Conservation (phyloP, 1,284 basidiomycete species). For the Blastosporella zonata region DNA sequence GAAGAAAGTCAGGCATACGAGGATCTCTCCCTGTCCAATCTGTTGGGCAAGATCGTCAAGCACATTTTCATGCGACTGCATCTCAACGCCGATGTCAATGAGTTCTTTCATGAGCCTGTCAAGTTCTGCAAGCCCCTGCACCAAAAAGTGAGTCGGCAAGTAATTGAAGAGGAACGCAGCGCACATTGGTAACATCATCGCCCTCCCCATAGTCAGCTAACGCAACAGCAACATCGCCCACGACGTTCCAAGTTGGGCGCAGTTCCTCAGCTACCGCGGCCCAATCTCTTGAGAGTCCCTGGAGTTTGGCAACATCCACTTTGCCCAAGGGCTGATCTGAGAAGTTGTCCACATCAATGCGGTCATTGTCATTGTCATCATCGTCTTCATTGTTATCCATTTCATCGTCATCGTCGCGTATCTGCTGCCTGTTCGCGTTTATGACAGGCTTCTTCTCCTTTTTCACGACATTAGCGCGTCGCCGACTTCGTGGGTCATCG, state of each 20-base stretch:
- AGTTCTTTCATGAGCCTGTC: conserved; percentile 64
- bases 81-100: conserved; percentile 61
- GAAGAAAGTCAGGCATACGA: conserved; percentile 43
- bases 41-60: conserved; percentile 56
- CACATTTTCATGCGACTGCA: conserved; percentile 51
- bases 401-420: conserved; percentile 26
- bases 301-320: conserved; percentile 47
- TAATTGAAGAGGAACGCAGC: conserved; percentile 1
- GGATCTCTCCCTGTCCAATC: conserved; percentile 48
- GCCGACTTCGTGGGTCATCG: conserved; percentile 39
- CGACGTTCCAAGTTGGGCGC: conserved; percentile 42
- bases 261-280: conserved; percentile 44
- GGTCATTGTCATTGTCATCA: conserved; percentile 42
- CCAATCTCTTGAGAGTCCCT: conserved; percentile 62
- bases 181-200: conserved; percentile 51
- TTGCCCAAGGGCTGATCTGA: conserved; percentile 58
- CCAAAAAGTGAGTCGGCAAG: conserved; percentile 2
- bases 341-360: conserved; percentile 57
- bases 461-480: conserved; percentile 38
- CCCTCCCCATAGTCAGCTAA: conserved; percentile 61
- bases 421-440: conserved; percentile 20
- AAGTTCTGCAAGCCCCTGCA: conserved; percentile 55
- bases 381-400: conserved; percentile 30
- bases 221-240: conserved; percentile 54
- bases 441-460: conserved; percentile 38